Base-by-base conservation (phyloP, 1,139 yeast genomes). In the Sugiyamaella novakii region DNA sequence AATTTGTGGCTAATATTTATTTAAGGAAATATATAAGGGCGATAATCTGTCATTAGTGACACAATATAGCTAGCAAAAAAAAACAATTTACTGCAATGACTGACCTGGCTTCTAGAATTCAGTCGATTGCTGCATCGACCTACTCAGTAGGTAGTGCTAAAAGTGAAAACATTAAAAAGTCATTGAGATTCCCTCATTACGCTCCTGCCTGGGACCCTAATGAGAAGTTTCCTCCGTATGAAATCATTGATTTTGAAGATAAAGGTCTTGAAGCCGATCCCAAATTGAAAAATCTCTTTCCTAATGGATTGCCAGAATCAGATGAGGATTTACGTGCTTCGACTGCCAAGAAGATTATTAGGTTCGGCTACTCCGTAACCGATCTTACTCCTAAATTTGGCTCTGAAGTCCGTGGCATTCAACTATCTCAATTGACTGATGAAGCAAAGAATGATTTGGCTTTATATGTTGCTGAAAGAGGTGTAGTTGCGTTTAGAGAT, bases 361-460 rank as follows among this genome's bases (percentile, higher is more conserved):
- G 50, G 37, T 44, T 44, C 44, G 58, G 57, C 15, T 54, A 59
- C 43, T 51, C 58, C 10, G 51, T 58, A 8, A 54, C 60, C 21
- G 50, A 54, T 7, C 37, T 64, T 25, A 61, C 84, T 7, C 88
- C 88, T 37, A 82, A 79, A 62, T 71, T 83, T 46, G 89, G 89
- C 6, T 70, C 81, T 15, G 86, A 80, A 59, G 70, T 83, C 28
- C 62, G 62, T 12, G 84, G 84, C 12, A 64, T 83, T 22, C 88
- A 83, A 60, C 65, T 83, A 40, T 78, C 85, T 2, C 62, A 74
- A 53, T 69, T 83, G 49, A 64, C 70, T 41, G 73, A 73, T 43
- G 69, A 67, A 14, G 85, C 76, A 17, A 81, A 79, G 60, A 79
- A 83, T 62, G 88, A 83, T 58, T 72, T 83, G 54, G 87, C 88